Evolutionary conservation across 176 grass and related monocot species (phyloP), one percentile per base, ranked within the genome.

Genomic region (Carex parvula): DNA sequence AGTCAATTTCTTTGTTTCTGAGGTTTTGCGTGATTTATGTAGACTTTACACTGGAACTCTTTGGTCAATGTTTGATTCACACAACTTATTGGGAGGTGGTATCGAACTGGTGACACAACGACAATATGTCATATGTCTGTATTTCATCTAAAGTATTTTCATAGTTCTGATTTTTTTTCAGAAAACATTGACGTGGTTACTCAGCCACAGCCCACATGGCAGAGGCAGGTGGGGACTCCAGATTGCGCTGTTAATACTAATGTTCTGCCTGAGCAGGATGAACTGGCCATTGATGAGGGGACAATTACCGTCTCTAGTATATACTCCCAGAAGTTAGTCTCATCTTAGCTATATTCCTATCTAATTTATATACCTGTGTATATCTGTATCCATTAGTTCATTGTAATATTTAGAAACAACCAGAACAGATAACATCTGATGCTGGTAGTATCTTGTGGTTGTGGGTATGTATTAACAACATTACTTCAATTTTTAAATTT

Each of bases 221-320:
- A 90, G 80, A 80, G 88, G 63, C 79, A 74, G 26, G 58, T 82
- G 48, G 82, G 88, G 59, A 53, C 86, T 62, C 61, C 83, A 5
- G 86, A 84, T 79, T 86, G 86, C 63, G 70, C 84, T 52, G 76
- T 88, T 18, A 78, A 81, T 71, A 70, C 76, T 75, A 81, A 87
- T 84, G 77, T 84, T 64, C 50, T 50, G 65, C 70, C 83, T 70
- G 88, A 88, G 42, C 89, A 90, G 69, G 88, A 92, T 60, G 91
- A 88, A 59, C 50, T 93, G 67, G 78, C 86, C 39, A 93, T 93
- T 84, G 91, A 93, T 85, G 91, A 93, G 84, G 91, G 91, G 55
- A 93, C 91, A 74, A 88, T 93, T 65, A 86, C 80, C 52, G 35
- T 93, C 41, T 93, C 91, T 81, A 93, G 88, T 56, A 29, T 93